phyloP scores from a whole-genome alignment of 2,329 filamentous ascomycete species.

The Calcarisporium arbuscula region DNA sequence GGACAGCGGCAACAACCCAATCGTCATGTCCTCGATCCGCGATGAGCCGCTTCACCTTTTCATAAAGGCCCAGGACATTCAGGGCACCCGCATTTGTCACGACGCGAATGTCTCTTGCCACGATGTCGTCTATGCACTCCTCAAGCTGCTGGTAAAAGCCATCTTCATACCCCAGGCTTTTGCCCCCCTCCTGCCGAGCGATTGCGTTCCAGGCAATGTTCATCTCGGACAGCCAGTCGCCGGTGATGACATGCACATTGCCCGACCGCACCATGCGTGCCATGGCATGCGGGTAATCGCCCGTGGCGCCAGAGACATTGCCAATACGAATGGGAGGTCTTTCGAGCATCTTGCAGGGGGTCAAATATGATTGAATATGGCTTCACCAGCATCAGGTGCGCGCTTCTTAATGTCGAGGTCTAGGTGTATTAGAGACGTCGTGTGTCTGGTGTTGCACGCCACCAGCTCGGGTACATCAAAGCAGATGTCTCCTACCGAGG shows the following conservation, averaged over 20 bases:
- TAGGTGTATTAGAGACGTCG: too few species aligned
- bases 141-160: constrained; percentile 38
- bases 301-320: constrained; percentile 28
- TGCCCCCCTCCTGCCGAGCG: constrained; percentile 24
- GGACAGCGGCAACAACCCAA: constrained; percentile 28
- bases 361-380: too few species aligned
- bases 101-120: constrained; percentile 27
- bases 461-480: too few species aligned
- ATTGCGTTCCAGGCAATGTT: constrained; percentile 43
- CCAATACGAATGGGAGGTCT: constrained; percentile 23
- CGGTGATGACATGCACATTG: constrained; percentile 29
- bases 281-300: constrained; percentile 27
- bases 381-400: too few species aligned
- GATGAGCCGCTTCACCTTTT: constrained; percentile 23
- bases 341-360: constrained; percentile 19
- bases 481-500: too few species aligned
- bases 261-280: constrained; percentile 23
- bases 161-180: constrained; percentile 25
- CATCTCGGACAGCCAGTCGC: constrained; percentile 36
- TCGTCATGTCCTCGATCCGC: constrained; percentile 18
- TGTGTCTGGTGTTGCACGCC: too few species aligned
- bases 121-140: constrained; percentile 28
- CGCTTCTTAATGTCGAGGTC: too few species aligned
- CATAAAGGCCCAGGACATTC: constrained; percentile 26
- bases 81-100: constrained; percentile 34